These are phyloP conservation scores for Nannizzia gypsea DNA, from an alignment of 2,329 filamentous ascomycete genomes.

Conservation along the genomic window DNA sequence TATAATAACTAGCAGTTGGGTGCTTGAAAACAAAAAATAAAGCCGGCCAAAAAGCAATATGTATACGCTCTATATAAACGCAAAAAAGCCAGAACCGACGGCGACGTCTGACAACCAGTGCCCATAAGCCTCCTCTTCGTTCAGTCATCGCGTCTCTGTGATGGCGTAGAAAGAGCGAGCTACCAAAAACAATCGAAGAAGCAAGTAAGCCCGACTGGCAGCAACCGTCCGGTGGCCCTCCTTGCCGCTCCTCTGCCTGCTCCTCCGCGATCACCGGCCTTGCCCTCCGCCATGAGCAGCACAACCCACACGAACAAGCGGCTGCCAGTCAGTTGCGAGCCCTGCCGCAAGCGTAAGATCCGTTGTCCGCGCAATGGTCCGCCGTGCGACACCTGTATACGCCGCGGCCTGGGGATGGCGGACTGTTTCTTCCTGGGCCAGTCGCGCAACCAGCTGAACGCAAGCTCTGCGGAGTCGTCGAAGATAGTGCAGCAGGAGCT, in stretches of 20 bases:
- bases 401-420: constrained; percentile 26
- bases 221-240: too few relatives aligned
- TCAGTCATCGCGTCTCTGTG: background rate
- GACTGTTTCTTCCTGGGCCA: constrained; percentile 30
- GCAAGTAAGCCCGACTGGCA: background rate
- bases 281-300: constrained; percentile 7
- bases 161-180: background rate
- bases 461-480: constrained; percentile 15
- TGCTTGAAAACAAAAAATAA: too few relatives aligned
- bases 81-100: background rate
- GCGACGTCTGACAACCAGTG: background rate
- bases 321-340: constrained; percentile 31
- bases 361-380: constrained; percentile 29
- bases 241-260: background rate
- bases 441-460: constrained; percentile 17
- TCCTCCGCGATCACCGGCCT: background rate
- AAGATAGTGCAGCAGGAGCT: constrained; percentile 22
- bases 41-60: too few relatives aligned
- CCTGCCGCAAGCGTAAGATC: constrained; percentile 32
- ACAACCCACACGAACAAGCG: constrained; percentile 24
- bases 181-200: background rate
- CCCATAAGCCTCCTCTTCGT: background rate
- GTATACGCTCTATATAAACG: background rate
- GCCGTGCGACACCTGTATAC: constrained; percentile 31
- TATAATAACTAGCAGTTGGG: background rate